Conservation (phyloP, 225 moss, liverwort and hornwort genomes). For the Takakia lepidozioides region DNA sequence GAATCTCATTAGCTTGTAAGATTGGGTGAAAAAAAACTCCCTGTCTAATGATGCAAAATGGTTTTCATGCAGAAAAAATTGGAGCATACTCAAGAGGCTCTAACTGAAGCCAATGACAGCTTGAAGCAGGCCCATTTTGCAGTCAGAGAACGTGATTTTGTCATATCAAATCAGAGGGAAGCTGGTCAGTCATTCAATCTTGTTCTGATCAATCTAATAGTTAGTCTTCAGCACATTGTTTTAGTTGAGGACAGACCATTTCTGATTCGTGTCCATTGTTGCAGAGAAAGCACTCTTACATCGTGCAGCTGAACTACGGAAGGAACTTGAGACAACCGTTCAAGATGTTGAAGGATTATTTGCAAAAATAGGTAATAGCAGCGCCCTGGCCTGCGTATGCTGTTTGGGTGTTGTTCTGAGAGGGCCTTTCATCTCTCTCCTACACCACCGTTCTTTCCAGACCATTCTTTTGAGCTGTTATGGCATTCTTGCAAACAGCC, state of each 20-base stretch:
- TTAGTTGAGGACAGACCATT: too few species aligned
- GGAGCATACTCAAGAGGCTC: conserved; percentile 51
- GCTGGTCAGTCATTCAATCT: conserved; percentile 46
- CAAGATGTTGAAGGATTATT: conserved; percentile 75
- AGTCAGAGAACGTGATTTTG: conserved; percentile 59
- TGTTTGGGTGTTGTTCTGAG: too few species aligned
- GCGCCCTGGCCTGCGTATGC: too few species aligned
- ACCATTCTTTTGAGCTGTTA: too few species aligned
- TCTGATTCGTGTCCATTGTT: neutral
- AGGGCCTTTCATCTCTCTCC: too few species aligned
- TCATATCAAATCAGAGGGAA: conserved; percentile 64
- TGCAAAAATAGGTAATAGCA: conserved; percentile 59
- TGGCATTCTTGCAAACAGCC: too few species aligned
- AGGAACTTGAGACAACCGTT: conserved; percentile 65
- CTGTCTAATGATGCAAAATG: neutral
- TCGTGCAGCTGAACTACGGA: conserved; percentile 59
- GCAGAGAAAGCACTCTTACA: conserved; percentile 69
- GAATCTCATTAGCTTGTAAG: too few species aligned
- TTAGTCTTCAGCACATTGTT: too few species aligned
- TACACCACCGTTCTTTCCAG: too few species aligned
- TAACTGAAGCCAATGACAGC: conserved; percentile 52
- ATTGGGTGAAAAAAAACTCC: too few species aligned
- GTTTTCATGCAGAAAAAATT: conserved; percentile 40
- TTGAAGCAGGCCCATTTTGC: conserved; percentile 54
- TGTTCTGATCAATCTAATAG: too few species aligned